Evolutionary conservation across 305 asterid species (phyloP).

Genomic region (Andrographis paniculata): DNA sequence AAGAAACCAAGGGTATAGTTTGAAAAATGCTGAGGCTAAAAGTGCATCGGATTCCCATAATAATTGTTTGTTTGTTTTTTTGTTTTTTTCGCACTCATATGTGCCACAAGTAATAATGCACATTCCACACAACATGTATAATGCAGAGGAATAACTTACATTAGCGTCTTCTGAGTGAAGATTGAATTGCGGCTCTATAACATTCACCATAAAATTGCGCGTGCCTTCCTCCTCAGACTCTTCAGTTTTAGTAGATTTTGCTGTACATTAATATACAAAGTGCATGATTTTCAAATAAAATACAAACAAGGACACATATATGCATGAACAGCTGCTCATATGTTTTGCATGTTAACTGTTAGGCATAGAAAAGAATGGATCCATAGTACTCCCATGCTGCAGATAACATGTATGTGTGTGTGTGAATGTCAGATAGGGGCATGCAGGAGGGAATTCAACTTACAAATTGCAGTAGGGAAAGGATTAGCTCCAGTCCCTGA

Average conservation of each 20-base stretch:
- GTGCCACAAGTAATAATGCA: neutral
- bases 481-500: constrained; percentile 43
- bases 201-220: constrained; percentile 97
- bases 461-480: constrained; percentile 56
- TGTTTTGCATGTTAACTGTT: too few relatives aligned
- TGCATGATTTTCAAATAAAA: too few relatives aligned
- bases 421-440: neutral
- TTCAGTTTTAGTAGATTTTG: constrained; percentile 43
- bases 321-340: too few relatives aligned
- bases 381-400: neutral
- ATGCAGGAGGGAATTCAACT: constrained; percentile 19
- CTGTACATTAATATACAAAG: constrained; percentile 27
- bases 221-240: constrained; percentile 92
- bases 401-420: neutral
- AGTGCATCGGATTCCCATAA: neutral
- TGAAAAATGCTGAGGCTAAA: constrained; percentile 1
- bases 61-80: too few relatives aligned
- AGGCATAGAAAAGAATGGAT: too few relatives aligned
- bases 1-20: constrained; percentile 7
- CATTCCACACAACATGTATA: constrained; percentile 10
- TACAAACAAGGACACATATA: too few relatives aligned
- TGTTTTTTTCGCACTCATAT: neutral
- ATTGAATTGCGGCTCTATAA: constrained; percentile 97
- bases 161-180: constrained; percentile 99
- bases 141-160: constrained; percentile 40